Conservation (phyloP, 1,284 basidiomycete genomes). For the Trichosporon faecale region DNA sequence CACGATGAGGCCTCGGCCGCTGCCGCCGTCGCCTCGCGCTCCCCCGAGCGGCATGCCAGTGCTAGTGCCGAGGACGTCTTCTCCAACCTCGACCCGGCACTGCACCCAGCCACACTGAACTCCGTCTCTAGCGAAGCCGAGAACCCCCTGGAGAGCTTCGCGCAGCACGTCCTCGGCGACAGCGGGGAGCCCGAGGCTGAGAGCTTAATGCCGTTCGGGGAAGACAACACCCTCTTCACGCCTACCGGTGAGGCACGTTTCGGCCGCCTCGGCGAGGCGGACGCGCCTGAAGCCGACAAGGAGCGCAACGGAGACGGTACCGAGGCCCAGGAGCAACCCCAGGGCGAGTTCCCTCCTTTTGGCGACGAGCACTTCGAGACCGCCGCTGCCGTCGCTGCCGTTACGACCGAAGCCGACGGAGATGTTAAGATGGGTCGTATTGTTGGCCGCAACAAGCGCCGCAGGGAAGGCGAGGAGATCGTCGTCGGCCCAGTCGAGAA, state of each 20-base stretch:
- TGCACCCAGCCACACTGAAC: constrained; percentile 26
- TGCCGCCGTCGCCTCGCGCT: neutral
- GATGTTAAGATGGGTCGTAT: constrained; percentile 12
- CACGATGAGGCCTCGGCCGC: constrained; percentile 2
- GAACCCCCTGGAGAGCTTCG: constrained; percentile 31
- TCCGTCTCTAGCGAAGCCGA: constrained; percentile 16
- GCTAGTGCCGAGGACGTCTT: constrained; percentile 18
- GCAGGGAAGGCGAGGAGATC: constrained; percentile 26
- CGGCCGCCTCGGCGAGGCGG: constrained; percentile 9
- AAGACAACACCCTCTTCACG: constrained; percentile 21
- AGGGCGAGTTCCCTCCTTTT: constrained; percentile 5
- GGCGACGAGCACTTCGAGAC: constrained; percentile 9
- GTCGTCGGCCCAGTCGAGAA: constrained; percentile 29
- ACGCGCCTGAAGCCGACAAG: neutral
- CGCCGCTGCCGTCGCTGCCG: neutral
- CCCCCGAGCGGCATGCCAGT: neutral
- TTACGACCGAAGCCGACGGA: neutral
- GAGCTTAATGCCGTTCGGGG: constrained; percentile 14
- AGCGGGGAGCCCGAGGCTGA: constrained; percentile 18
- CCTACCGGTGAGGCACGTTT: constrained; percentile 23
- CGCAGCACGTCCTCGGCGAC: constrained; percentile 30
- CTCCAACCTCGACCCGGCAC: constrained; percentile 27
- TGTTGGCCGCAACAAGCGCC: constrained; percentile 23
- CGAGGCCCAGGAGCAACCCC: constrained; percentile 7
- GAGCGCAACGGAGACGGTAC: constrained; percentile 2